Percentiles rank a stretch among this genome's conserved stretches.
phyloP scores from a whole-genome alignment of 306 rosid species.

The Crotalaria pallida region DNA sequence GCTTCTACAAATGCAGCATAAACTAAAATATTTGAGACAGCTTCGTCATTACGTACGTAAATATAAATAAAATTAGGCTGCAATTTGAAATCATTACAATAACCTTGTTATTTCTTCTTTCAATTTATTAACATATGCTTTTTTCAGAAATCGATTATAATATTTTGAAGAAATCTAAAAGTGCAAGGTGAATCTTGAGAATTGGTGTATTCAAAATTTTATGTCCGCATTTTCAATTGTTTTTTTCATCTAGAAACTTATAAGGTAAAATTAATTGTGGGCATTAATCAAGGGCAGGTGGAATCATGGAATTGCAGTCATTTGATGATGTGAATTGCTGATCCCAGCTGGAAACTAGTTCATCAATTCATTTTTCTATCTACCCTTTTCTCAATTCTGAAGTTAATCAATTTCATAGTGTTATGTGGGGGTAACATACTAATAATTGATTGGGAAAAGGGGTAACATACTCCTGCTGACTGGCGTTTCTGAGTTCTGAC shows the following conservation, averaged over 20 bases:
- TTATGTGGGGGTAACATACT: not conserved
- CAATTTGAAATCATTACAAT: not conserved
- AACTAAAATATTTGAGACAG: not conserved
- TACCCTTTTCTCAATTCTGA: not conserved
- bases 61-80: not conserved
- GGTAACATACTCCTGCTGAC: not conserved
- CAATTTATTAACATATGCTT: not conserved
- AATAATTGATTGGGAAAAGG: not conserved
- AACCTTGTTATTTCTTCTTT: not conserved
- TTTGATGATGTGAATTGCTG: not conserved
- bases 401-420: not conserved
- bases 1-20: not conserved
- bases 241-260: not conserved
- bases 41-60: not conserved
- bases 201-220: too few relatives aligned
- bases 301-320: not conserved
- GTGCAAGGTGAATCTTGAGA: too few relatives aligned
- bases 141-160: not conserved
- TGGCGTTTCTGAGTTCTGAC: not conserved
- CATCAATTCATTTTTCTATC: not conserved
- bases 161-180: not conserved
- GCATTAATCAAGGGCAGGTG: not conserved
- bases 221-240: too few relatives aligned
- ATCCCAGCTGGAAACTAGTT: not conserved
- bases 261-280: not conserved